Percentiles rank a stretch among this genome's conserved stretches.
Evolutionary conservation across 1,284 basidiomycete species (phyloP).

Genomic region (Sporisorium scitamineum): DNA sequence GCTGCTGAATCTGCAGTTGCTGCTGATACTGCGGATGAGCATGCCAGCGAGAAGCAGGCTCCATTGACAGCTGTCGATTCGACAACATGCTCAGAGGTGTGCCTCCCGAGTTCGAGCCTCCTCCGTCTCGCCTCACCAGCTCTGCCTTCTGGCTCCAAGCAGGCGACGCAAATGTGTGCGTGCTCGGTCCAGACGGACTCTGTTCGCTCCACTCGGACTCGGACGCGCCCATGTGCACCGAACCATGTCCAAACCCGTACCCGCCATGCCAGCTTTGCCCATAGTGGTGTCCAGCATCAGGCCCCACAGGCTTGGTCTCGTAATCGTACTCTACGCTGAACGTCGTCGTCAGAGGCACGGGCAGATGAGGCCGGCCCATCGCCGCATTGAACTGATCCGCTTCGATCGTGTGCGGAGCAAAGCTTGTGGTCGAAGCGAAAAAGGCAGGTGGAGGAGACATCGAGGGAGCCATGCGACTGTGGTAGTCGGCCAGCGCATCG

Average conservation of each 20-base stretch:
- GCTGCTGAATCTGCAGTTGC: slow-evolving; percentile 3
- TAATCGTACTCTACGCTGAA: slow-evolving; percentile 8
- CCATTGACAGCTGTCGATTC: slow-evolving; percentile 24
- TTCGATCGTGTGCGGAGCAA: slow-evolving; percentile 8
- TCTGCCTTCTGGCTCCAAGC: slow-evolving; percentile 44
- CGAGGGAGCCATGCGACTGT: slow-evolving; percentile 15
- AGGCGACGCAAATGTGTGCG: slow-evolving; percentile 31
- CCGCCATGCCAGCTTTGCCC: slow-evolving; percentile 27
- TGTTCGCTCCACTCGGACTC: slow-evolving; percentile 46
- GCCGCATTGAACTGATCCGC: slow-evolving; percentile 6
- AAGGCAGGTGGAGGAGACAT: slow-evolving; percentile 31
- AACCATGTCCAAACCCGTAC: slow-evolving; percentile 7
- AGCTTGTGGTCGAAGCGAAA: slow-evolving; percentile 6
- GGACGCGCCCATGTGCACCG: slow-evolving; percentile 11
- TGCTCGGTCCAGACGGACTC: slow-evolving; percentile 31
- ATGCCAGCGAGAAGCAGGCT: slow-evolving; percentile 23
- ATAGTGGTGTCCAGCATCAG: slow-evolving; percentile 16
- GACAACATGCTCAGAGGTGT: slow-evolving; percentile 21
- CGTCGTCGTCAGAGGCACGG: slow-evolving; percentile 1
- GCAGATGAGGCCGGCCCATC: slow-evolving; percentile 9
- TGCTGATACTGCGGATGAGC: slow-evolving; percentile 6
- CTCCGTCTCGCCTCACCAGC: slow-evolving; percentile 24
- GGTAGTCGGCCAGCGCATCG: slow-evolving; percentile 11
- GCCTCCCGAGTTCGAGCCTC: slow-evolving; percentile 1
- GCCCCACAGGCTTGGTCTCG: slow-evolving; percentile 17